Percentiles rank a stretch among this genome's conserved stretches.
These are phyloP conservation scores for Sporothrix variecibatus DNA, from an alignment of 2,329 filamentous ascomycete genomes.

Conservation along the genomic window DNA sequence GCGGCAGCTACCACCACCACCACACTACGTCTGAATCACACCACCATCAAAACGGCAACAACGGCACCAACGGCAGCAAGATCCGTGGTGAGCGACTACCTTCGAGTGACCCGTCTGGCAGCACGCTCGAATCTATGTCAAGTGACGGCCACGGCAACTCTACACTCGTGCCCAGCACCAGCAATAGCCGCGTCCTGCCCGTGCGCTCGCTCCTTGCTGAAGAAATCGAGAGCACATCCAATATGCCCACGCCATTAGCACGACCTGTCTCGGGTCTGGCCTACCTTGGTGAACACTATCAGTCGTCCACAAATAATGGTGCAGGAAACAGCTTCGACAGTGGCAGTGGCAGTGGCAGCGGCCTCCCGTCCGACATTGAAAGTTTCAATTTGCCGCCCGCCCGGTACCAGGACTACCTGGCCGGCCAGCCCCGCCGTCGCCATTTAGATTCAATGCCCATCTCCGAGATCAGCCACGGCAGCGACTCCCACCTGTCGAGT, in stretches of 20 bases:
- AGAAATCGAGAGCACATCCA: constrained; percentile 64
- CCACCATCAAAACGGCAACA: neutral
- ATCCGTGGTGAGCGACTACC: neutral
- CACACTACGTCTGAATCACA: neutral
- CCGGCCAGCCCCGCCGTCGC: constrained; percentile 39
- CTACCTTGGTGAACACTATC: constrained; percentile 9
- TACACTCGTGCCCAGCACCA: neutral
- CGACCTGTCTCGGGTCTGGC: constrained; percentile 45
- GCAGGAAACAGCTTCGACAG: neutral
- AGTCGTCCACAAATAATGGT: neutral
- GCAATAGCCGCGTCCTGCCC: constrained; percentile 25
- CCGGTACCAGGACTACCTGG: constrained; percentile 41
- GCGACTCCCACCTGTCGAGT: constrained; percentile 51
- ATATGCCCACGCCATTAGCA: constrained; percentile 61
- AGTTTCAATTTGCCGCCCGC: constrained; percentile 55
- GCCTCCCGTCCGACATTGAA: constrained; percentile 47
- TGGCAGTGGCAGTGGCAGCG: constrained; percentile 34
- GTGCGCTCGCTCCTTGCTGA: constrained; percentile 53
- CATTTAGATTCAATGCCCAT: constrained; percentile 54
- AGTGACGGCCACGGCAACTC: neutral
- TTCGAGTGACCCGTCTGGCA: neutral
- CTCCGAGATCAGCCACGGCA: constrained; percentile 54
- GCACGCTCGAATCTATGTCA: constrained; percentile 2
- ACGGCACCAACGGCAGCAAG: neutral
- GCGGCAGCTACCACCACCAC: neutral